Percentiles rank a stretch among this genome's conserved stretches.
Evolutionary conservation across 2,329 filamentous ascomycete species (phyloP).

Genomic region (Thelonectria olida): DNA sequence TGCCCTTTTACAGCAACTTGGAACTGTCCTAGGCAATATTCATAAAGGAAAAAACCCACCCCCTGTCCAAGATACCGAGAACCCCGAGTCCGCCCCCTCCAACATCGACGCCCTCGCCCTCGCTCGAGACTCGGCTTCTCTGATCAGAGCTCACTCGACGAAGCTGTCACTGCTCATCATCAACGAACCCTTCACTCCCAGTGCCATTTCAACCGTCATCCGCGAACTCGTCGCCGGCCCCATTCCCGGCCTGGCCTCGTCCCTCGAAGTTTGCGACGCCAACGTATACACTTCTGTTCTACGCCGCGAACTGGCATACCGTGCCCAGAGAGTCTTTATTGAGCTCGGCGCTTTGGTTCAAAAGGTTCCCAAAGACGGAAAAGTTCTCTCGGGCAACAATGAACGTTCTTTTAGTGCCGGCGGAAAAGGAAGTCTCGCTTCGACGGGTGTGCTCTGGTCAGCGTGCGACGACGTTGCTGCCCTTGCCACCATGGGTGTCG

Average conservation of each 20-base stretch:
- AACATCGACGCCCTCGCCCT: slow-evolving; percentile 70
- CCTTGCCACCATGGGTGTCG: slow-evolving; percentile 73
- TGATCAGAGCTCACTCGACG: slow-evolving; percentile 84
- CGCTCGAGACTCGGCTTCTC: slow-evolving; percentile 74
- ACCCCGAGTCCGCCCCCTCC: slow-evolving; percentile 13
- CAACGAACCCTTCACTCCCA: slow-evolving; percentile 85
- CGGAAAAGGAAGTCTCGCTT: slow-evolving; percentile 64
- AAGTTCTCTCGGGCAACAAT: slow-evolving; percentile 49
- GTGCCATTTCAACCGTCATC: slow-evolving; percentile 76
- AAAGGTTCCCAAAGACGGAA: slow-evolving; percentile 68
- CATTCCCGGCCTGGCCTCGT: slow-evolving; percentile 78
- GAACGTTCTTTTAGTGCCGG: slow-evolving; percentile 44
- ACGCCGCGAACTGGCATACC: slow-evolving; percentile 68
- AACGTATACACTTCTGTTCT: slow-evolving; percentile 70
- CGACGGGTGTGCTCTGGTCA: slow-evolving; percentile 84
- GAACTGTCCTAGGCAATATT: slow-evolving; percentile 52
- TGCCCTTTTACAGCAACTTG: slow-evolving; percentile 53
- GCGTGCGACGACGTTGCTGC: slow-evolving; percentile 78
- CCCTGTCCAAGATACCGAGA: not conserved
- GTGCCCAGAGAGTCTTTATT: slow-evolving; percentile 67
- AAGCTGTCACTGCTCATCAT: slow-evolving; percentile 89
- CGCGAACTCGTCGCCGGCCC: slow-evolving; percentile 76
- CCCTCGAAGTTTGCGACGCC: slow-evolving; percentile 71
- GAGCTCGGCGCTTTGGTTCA: slow-evolving; percentile 70
- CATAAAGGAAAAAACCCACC: slow-evolving; percentile 38